phyloP scores from a whole-genome alignment of 768 basidiomycete species.

The Pulveroboletus ravenelii region DNA sequence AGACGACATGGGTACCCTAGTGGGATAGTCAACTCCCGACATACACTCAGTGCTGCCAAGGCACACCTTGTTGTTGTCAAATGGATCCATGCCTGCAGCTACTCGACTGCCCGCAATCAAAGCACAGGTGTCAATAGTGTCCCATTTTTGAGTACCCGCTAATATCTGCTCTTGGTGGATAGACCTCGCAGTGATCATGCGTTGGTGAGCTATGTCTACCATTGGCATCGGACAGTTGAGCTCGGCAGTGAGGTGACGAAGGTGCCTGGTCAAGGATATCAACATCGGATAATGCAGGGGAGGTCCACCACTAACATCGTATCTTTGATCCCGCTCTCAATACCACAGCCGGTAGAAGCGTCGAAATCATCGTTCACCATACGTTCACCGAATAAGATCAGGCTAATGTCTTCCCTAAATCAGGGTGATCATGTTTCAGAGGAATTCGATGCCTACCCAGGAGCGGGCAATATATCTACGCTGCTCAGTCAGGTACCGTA shows the following conservation, averaged over 20 bases:
- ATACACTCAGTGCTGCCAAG: background rate
- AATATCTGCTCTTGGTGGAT: conserved; percentile 48
- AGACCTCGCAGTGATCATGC: conserved; percentile 75
- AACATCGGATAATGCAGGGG: background rate
- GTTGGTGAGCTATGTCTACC: conserved; percentile 69
- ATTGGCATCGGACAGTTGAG: conserved; percentile 67
- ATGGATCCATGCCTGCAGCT: conserved; percentile 59
- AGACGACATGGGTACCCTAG: conserved; percentile 20
- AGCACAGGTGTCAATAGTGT: conserved; percentile 77
- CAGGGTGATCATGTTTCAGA: background rate
- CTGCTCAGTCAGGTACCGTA: conserved; percentile 14
- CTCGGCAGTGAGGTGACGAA: conserved; percentile 63
- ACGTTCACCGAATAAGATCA: conserved; percentile 56
- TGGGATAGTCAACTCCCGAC: too few species aligned
- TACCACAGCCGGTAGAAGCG: conserved; percentile 65
- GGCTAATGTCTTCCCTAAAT: conserved; percentile 29
- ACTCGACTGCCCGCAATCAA: conserved; percentile 74
- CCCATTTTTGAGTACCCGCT: conserved; percentile 46
- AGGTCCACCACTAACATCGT: conserved; percentile 44
- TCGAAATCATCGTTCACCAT: conserved; percentile 75
- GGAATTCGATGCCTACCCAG: conserved; percentile 36
- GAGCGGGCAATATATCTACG: conserved; percentile 63
- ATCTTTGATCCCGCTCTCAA: conserved; percentile 88
- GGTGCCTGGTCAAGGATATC: conserved; percentile 42
- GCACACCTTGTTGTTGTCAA: conserved; percentile 33